These are phyloP conservation scores for Fonsecaea erecta DNA, from an alignment of 2,329 filamentous ascomycete genomes.

Conservation along the genomic window DNA sequence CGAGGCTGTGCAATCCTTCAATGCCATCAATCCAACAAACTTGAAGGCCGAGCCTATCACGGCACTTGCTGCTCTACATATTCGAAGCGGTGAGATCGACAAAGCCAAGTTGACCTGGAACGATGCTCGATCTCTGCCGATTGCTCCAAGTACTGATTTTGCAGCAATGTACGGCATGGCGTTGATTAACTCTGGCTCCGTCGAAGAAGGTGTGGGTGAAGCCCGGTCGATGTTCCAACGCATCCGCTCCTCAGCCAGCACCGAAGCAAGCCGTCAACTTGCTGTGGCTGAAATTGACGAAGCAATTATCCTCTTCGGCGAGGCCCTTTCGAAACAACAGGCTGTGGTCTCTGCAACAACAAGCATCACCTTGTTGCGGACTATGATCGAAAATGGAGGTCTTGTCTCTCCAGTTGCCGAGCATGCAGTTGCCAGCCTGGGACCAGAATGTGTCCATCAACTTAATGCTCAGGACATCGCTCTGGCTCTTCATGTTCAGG, in stretches of 20 bases:
- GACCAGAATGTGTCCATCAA: slow-evolving; percentile 63
- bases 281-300: slow-evolving; percentile 83
- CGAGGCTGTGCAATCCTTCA: slow-evolving; percentile 70
- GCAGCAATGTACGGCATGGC: slow-evolving; percentile 89
- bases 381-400: slow-evolving; percentile 69
- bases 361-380: slow-evolving; percentile 64
- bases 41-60: slow-evolving; percentile 64
- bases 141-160: slow-evolving; percentile 57
- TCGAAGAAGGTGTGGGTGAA: slow-evolving; percentile 78
- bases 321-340: slow-evolving; percentile 59
- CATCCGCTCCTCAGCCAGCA: slow-evolving; percentile 67
- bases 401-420: slow-evolving; percentile 64
- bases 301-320: slow-evolving; percentile 71
- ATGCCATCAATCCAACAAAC: slow-evolving; percentile 57
- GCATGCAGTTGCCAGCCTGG: slow-evolving; percentile 64
- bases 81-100: slow-evolving; percentile 79
- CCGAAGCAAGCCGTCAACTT: slow-evolving; percentile 54
- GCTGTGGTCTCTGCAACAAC: slow-evolving; percentile 59
- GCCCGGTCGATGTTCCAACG: slow-evolving; percentile 85
- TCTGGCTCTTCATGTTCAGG: slow-evolving; percentile 66
- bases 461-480: slow-evolving; percentile 58
- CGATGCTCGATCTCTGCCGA: slow-evolving; percentile 65
- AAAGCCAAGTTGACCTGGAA: slow-evolving; percentile 81
- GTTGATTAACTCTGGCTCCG: slow-evolving; percentile 81
- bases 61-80: slow-evolving; percentile 83